Conservation (phyloP, 805 yeast species). For the Ogataea trehaloabstinens region DNA sequence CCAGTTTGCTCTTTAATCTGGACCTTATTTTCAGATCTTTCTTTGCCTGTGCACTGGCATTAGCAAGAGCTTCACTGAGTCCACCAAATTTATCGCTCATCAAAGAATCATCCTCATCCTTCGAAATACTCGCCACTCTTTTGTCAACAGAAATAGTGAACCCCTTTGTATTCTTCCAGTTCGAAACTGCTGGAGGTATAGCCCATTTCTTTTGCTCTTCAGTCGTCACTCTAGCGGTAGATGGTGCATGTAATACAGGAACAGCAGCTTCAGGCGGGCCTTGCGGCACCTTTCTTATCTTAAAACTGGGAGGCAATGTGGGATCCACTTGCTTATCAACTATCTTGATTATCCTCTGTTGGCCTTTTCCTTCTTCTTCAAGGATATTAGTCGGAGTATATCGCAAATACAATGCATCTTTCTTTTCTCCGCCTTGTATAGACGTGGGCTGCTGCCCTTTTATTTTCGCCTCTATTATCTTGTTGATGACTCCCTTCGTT, state of each 20-base stretch:
- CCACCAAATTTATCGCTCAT: conserved; percentile 58
- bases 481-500: conserved; percentile 57
- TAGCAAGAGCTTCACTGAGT: conserved; percentile 68
- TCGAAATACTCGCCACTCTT: conserved; percentile 57
- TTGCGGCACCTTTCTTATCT: conserved; percentile 68
- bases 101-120: conserved; percentile 31
- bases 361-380: conserved; percentile 27
- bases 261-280: conserved; percentile 51
- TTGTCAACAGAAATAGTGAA: conserved; percentile 79
- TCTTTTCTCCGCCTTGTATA: conserved; percentile 6
- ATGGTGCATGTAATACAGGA: conserved; percentile 67
- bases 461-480: conserved; percentile 44
- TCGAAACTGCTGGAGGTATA: conserved; percentile 88
- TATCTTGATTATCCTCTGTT: conserved; percentile 55
- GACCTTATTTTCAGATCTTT: conserved; percentile 53
- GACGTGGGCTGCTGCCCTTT: conserved; percentile 31
- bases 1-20: conserved; percentile 45
- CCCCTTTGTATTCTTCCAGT: conserved; percentile 95
- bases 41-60: conserved; percentile 62
- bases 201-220: conserved; percentile 80
- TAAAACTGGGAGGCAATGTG: conserved; percentile 76
- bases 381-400: conserved; percentile 41
- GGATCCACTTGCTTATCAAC: conserved; percentile 77
- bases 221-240: conserved; percentile 53
- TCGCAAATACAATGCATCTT: conserved; percentile 40